These are phyloP conservation scores for Plasmodiophora brassicae DNA, from an alignment of 208 protist genomes.

Conservation along the genomic window DNA sequence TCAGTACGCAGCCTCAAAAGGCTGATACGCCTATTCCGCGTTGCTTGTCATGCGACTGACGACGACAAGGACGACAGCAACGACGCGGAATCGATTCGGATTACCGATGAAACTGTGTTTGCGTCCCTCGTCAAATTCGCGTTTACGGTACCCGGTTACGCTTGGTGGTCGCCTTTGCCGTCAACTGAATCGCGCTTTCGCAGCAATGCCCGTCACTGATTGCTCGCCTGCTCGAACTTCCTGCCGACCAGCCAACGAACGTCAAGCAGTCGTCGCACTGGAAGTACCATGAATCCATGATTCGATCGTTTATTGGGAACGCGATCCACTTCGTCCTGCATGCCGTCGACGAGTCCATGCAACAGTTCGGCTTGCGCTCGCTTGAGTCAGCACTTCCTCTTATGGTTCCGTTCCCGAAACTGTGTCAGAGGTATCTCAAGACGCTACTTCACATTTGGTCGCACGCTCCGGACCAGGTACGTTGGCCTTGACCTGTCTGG, in stretches of 20 bases:
- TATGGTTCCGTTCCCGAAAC: neutral
- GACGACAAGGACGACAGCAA: neutral
- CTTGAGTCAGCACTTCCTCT: neutral
- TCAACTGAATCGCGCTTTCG: neutral
- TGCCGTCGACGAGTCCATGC: neutral
- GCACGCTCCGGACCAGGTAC: neutral
- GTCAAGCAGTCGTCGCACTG: neutral
- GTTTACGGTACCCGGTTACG: neutral
- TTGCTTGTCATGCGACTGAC: neutral
- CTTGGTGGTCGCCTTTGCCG: neutral
- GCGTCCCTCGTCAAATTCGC: too few relatives aligned
- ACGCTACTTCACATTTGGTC: neutral
- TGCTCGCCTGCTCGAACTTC: neutral
- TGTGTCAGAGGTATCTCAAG: constrained; percentile 22
- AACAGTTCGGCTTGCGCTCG: neutral
- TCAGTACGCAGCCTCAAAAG: constrained; percentile 16
- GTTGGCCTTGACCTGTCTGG: too few relatives aligned
- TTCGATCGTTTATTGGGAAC: constrained; percentile 1
- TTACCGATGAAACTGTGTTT: too few relatives aligned
- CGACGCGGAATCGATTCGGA: neutral
- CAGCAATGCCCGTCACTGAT: neutral
- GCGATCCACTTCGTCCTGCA: neutral
- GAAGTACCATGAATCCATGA: neutral
- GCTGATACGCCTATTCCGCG: neutral
- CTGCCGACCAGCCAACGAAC: neutral